Conservation (phyloP, 139 green algal species). For the Chlorella sp. region DNA sequence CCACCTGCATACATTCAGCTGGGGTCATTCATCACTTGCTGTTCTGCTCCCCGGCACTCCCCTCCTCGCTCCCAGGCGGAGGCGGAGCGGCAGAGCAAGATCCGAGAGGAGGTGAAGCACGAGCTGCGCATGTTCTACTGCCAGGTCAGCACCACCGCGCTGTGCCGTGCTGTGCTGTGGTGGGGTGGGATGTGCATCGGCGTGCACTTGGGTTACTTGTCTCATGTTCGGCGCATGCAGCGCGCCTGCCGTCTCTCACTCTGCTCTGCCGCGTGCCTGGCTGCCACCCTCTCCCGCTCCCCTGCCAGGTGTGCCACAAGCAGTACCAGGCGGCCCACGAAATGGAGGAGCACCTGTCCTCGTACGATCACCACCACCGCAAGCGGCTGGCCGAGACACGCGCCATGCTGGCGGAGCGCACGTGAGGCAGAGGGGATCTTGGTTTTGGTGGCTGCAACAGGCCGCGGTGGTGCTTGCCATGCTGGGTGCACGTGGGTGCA, state of each 20-base stretch:
- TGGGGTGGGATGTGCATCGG: too few relatives aligned
- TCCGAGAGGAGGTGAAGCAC: slow-evolving; percentile 76
- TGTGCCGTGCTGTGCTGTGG: neutral
- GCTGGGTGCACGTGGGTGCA: too few relatives aligned
- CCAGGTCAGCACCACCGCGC: slow-evolving; percentile 64
- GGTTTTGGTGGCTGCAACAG: neutral
- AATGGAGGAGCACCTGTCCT: slow-evolving; percentile 89
- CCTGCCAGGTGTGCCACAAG: slow-evolving; percentile 86
- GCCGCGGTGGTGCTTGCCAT: too few relatives aligned
- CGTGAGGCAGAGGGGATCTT: neutral
- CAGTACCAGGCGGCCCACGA: slow-evolving; percentile 85
- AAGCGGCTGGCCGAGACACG: slow-evolving; percentile 61
- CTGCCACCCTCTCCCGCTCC: neutral
- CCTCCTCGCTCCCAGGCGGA: too few relatives aligned
- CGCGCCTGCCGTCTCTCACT: too few relatives aligned
- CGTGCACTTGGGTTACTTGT: too few relatives aligned
- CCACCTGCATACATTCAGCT: too few relatives aligned
- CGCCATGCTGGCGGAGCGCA: slow-evolving; percentile 37
- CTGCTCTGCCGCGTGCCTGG: too few relatives aligned
- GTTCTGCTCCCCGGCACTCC: too few relatives aligned
- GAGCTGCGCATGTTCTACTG: slow-evolving; percentile 87
- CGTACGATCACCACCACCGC: slow-evolving; percentile 91
- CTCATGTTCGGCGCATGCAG: too few relatives aligned
- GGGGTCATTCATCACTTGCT: too few relatives aligned
- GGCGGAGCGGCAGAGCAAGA: slow-evolving; percentile 73